A percentile compares a stretch with the other conserved stretches of the same genome.
phyloP scores from a whole-genome alignment of 805 yeast species.

The Yarrowia osloensis region DNA sequence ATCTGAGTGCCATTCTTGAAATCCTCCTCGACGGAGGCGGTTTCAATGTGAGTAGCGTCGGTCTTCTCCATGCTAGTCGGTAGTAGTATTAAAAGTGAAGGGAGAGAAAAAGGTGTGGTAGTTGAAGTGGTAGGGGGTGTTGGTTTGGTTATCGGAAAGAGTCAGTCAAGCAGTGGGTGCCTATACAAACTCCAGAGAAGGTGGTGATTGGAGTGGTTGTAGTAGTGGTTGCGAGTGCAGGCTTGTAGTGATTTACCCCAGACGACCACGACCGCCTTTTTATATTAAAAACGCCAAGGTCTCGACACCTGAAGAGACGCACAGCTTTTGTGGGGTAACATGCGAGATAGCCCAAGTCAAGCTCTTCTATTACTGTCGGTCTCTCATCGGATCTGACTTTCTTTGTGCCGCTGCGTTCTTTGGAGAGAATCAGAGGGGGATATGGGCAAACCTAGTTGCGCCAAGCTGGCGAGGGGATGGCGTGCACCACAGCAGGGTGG shows the following conservation, averaged over 20 bases:
- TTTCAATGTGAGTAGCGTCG: conserved; percentile 20
- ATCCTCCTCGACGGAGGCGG: conserved; percentile 21
- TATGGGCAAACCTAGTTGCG: neutral
- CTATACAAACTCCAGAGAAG: neutral
- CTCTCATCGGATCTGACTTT: conserved; percentile 2
- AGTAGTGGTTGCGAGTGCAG: neutral
- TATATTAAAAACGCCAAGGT: conserved; percentile 10
- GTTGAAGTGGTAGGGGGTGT: neutral
- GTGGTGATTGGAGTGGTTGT: neutral
- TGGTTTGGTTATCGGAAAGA: neutral
- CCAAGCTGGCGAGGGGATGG: conserved; percentile 7
- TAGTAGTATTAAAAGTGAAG: neutral
- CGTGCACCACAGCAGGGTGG: conserved; percentile 1
- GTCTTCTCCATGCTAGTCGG: conserved; percentile 8
- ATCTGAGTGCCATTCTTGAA: conserved; percentile 20
- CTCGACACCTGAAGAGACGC: neutral
- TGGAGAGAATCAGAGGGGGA: conserved; percentile 1
- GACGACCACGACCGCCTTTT: neutral
- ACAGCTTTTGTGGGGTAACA: conserved; percentile 11
- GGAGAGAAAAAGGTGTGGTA: neutral
- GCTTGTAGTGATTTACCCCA: conserved; percentile 27
- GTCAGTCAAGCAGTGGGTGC: neutral
- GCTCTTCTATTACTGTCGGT: neutral
- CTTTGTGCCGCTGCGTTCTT: neutral
- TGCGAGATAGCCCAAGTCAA: conserved; percentile 1